These are phyloP conservation scores for Hymenoscyphus occultus DNA, from an alignment of 2,329 filamentous ascomycete species.

Conservation along the genomic window DNA sequence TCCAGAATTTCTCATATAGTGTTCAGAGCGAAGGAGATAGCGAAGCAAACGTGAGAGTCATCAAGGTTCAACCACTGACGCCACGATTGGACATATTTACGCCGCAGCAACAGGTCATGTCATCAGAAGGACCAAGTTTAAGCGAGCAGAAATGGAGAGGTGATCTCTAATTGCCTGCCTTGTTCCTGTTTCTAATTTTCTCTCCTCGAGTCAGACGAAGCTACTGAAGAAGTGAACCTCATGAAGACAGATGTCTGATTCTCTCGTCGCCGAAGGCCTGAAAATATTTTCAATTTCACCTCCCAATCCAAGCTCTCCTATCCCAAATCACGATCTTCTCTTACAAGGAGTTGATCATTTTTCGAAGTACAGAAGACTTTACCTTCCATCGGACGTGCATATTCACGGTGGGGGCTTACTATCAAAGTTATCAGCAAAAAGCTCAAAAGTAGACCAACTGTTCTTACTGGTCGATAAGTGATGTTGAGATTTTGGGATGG, in stretches of 20 bases:
- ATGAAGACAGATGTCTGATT: not conserved
- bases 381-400: too few species aligned
- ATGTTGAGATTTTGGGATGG: not conserved
- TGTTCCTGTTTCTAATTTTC: not conserved
- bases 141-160: not conserved
- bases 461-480: not conserved
- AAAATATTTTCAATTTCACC: not conserved
- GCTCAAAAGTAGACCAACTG: not conserved
- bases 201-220: not conserved
- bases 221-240: not conserved
- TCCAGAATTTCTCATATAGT: slow-evolving; percentile 3
- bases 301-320: not conserved
- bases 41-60: slow-evolving; percentile 4
- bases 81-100: not conserved
- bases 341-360: too few species aligned
- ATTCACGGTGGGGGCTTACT: not conserved
- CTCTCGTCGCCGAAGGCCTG: not conserved
- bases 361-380: too few species aligned
- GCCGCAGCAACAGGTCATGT: not conserved
- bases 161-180: not conserved
- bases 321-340: not conserved
- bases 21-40: not conserved
- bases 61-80: slow-evolving; percentile 6
- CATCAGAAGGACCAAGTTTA: not conserved
- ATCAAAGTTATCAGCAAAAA: not conserved